These are phyloP conservation scores for Boletellus ananiceps DNA, from an alignment of 768 basidiomycete genomes.

Conservation along the genomic window DNA sequence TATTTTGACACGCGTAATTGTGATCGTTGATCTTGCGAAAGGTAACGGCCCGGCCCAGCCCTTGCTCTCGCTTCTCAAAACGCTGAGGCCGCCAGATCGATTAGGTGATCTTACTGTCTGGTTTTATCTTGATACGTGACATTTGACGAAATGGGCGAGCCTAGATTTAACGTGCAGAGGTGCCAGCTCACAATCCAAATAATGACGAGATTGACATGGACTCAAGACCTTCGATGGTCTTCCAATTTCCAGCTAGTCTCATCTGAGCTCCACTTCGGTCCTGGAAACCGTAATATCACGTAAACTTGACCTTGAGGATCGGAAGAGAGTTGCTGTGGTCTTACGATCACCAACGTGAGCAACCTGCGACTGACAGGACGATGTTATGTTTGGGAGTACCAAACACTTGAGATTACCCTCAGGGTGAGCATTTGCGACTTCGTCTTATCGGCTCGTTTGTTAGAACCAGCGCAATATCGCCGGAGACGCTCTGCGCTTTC, in stretches of 20 bases:
- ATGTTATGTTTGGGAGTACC: too few relatives aligned
- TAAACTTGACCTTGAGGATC: too few relatives aligned
- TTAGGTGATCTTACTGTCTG: not conserved
- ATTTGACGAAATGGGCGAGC: not conserved
- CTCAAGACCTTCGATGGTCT: not conserved
- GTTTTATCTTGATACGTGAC: not conserved
- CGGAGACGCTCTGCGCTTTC: not conserved
- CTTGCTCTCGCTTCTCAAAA: not conserved
- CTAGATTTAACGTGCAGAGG: not conserved
- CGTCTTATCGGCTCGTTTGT: not conserved
- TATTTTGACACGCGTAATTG: constrained; percentile 1
- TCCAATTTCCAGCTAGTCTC: not conserved
- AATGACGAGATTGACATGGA: not conserved
- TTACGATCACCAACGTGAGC: too few relatives aligned
- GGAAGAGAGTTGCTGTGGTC: too few relatives aligned
- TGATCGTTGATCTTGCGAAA: constrained; percentile 5
- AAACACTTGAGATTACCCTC: too few relatives aligned
- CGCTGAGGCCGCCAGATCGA: not conserved
- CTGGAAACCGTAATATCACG: not conserved
- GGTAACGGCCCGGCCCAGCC: not conserved
- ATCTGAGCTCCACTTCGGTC: not conserved
- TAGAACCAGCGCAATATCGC: not conserved
- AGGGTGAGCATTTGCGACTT: not conserved
- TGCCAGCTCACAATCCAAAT: not conserved
- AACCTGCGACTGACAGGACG: not conserved